Base-by-base conservation (phyloP, 2,329 filamentous ascomycete genomes). In the Cercospora zeae-maydis region DNA sequence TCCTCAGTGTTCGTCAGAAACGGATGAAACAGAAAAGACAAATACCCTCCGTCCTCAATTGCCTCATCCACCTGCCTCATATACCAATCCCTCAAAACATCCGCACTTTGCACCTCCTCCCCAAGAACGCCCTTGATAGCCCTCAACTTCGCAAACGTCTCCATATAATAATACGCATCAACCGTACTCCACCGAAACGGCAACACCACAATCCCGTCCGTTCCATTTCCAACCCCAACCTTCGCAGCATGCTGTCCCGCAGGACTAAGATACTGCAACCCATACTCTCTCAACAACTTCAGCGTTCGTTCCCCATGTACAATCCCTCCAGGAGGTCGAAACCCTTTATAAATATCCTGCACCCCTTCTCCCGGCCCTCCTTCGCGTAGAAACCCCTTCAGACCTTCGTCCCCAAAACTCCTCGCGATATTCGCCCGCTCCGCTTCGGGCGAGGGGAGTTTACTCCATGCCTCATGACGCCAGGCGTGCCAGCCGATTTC, bases 81-180 rank as follows among this genome's bases (percentile, higher is more conserved):
- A 27, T 70, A 68, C 13, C 65, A 59, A 31, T 67, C 34, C 24
- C 66, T 68, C 42, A 75, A 59, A 9, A 66, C 59, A 13, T 66
- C 56, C 21, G 70, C 66, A 10, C 56, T 58, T 47, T 71, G 64
- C 4, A 66, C 24, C 37, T 67, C 63, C 42, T 66, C 69, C 6
- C 59, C 27, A 2, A 59, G 36, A 39, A 71, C 68, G 10, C 67
- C 71, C 54, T 73, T 74, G 53, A 67, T 63, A 60, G 67, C 67
- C 27, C 73, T 66, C 47, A 75, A 57, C 13, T 66, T 68, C 21
- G 65, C 59, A 45, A 73, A 73, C 1, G 65, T 57, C 16, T 72
- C 70, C 72, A 75, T 74, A 55, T 74, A 75, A 63, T 72, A 75
- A 58, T 71, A 74, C 1, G 73, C 73, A 65, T 75, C 73, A 9